Evolutionary conservation across 306 rosid genomes (phyloP), one percentile per base, ranked within the genome.

Genomic region (Oxytropis ochrocephala): DNA sequence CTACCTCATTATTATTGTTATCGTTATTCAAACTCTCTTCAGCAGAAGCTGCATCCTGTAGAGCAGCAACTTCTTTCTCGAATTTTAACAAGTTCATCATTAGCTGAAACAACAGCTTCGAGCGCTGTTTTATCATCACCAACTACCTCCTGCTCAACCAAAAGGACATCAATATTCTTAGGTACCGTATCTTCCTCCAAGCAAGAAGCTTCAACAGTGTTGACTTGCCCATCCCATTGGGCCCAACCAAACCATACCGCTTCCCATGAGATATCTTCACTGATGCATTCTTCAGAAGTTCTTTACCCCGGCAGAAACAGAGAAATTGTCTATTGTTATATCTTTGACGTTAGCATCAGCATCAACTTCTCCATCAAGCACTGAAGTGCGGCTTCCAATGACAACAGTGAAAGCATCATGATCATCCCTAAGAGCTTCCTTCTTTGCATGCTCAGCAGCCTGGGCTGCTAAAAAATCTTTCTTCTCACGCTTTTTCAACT

Each of bases 121-220:
- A 84, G 77, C 0, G 89, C 89, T 59, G 82, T 78, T 80, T 82
- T 87, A 68, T 87, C 89, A 71, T 89, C 93, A 71, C 93, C 96
- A 63, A 87, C 78, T 19, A 83, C 89, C 78, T 87, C 93, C 78
- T 90, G 91, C 74, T 90, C 96, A 52, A 87, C 93, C 77, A 90
- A 69, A 56, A 90, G 96, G 57, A 85, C 89, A 75, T 90, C 96
- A 67, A 90, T 90, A 70, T 90, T 87, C 79, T 83, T 83, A 19
- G 96, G 96, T 36, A 85, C 90, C 0, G 96, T 69, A 87, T 89
- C 87, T 85, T 85, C 86, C 92, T 87, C 92, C 96, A 89, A 73
- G 96, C 96, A 63, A 89, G 88, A 72, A 89, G 92, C 82, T 87
- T 89, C 70, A 89, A 63, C 38, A 89, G 81, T 7, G 96, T 89